Evolutionary conservation across 805 yeast genomes (phyloP).

Genomic region (Kuraishia floccosa): DNA sequence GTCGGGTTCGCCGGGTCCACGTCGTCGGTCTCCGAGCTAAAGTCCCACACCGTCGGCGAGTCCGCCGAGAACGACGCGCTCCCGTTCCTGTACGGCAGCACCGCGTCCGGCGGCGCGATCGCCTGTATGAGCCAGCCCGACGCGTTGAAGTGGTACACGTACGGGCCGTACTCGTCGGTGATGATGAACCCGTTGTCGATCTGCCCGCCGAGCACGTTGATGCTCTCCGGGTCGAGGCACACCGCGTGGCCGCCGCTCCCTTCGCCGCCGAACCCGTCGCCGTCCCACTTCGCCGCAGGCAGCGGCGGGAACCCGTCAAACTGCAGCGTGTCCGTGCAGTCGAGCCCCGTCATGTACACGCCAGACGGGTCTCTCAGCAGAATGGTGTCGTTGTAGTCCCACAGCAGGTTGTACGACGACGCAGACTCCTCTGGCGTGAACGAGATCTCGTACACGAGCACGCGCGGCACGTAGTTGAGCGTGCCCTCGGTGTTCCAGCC

Average conservation of each 20-base stretch:
- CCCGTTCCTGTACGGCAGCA: slow-evolving; percentile 15
- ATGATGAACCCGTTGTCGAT: slow-evolving; percentile 20
- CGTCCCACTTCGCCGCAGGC: slow-evolving; percentile 15
- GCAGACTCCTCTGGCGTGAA: slow-evolving; percentile 13
- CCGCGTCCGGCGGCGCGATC: slow-evolving; percentile 16
- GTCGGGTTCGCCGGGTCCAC: slow-evolving; percentile 13
- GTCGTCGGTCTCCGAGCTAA: background rate
- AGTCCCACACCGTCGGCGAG: slow-evolving; percentile 14
- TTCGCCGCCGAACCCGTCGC: slow-evolving; percentile 19
- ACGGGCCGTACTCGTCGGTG: slow-evolving; percentile 22
- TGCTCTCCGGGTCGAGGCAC: slow-evolving; percentile 18
- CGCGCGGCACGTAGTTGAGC: slow-evolving; percentile 14
- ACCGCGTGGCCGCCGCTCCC: slow-evolving; percentile 8
- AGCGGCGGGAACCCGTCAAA: slow-evolving; percentile 12
- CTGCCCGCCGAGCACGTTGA: slow-evolving; percentile 15
- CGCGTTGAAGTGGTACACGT: slow-evolving; percentile 14
- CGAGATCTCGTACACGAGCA: slow-evolving; percentile 11
- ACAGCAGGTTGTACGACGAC: slow-evolving; percentile 10
- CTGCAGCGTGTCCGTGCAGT: slow-evolving; percentile 14
- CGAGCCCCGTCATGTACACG: slow-evolving; percentile 15
- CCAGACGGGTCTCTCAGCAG: slow-evolving; percentile 19
- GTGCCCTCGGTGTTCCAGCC: slow-evolving; percentile 22
- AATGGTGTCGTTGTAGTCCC: slow-evolving; percentile 16
- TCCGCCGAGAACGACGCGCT: slow-evolving; percentile 13
- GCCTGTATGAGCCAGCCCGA: slow-evolving; percentile 14